Percentiles rank a stretch among this genome's conserved stretches.
Evolutionary conservation across 2,329 filamentous ascomycete species (phyloP).

Genomic region (Colletotrichum scovillei): DNA sequence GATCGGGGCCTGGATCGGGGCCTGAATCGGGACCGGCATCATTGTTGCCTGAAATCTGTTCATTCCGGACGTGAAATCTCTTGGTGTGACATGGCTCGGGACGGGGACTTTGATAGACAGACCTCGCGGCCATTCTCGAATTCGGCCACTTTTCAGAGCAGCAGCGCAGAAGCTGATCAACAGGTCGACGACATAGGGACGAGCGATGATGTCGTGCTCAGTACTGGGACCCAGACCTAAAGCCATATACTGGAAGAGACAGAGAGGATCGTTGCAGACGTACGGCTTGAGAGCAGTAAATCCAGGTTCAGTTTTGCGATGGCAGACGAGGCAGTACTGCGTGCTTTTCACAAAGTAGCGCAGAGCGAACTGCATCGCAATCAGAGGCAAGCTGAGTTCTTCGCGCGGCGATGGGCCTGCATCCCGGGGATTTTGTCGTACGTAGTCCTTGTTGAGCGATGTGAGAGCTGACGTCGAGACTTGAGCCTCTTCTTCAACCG

Average conservation of each 20-base stretch:
- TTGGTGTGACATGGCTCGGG: not conserved
- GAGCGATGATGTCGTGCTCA: constrained; percentile 83
- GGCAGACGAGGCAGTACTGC: constrained; percentile 89
- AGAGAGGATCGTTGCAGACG: constrained; percentile 81
- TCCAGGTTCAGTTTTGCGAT: constrained; percentile 69
- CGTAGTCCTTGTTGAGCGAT: constrained; percentile 20
- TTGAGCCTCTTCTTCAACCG: not conserved
- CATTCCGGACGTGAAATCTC: too few species aligned
- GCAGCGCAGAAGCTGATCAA: constrained; percentile 84
- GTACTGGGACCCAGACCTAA: constrained; percentile 88
- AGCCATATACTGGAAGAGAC: constrained; percentile 88
- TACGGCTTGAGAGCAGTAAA: constrained; percentile 81
- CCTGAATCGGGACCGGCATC: too few species aligned
- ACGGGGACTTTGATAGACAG: constrained; percentile 49
- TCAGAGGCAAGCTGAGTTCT: constrained; percentile 61
- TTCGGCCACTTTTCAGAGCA: constrained; percentile 55
- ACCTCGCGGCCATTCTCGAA: constrained; percentile 58
- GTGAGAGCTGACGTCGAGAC: constrained; percentile 18
- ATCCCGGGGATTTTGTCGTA: constrained; percentile 21
- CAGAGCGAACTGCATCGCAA: constrained; percentile 80
- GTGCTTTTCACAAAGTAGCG: constrained; percentile 84
- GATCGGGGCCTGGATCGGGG: too few species aligned
- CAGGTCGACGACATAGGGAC: constrained; percentile 86
- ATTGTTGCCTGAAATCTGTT: too few species aligned
- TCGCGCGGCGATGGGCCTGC: constrained; percentile 38